Evolutionary conservation across 768 basidiomycete species (phyloP), one percentile per base, ranked within the genome.

Genomic region (Symmetrospora coprosmae): DNA sequence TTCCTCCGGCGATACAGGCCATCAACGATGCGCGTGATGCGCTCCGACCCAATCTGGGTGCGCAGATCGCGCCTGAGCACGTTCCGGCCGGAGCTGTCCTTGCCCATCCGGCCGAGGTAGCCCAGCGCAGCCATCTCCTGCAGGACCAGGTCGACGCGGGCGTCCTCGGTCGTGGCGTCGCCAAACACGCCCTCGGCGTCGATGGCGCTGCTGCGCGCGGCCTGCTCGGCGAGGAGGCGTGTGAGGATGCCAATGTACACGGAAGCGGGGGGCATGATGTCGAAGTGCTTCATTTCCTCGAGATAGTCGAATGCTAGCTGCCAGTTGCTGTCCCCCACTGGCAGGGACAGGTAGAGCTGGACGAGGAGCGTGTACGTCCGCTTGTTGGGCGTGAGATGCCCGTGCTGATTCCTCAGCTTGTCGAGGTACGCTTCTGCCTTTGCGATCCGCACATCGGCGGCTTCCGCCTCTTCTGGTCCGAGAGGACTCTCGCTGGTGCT

Each of bases 221-320:
- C 43, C 16, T 23, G 43, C 25, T 46, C 30, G 3, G 6, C 25
- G 4, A 58, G 23, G 11, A 58, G 27, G 27, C 55, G 3, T 21
- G 28, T 31, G 4, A 58, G 55, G 33, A 58, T 7, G 31, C 39
- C 41, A 4, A 41, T 30, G 30, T 58, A 58, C 27, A 58, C 31
- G n/a, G 31, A 43, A 16, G 55, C 13, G 14, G 55, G 46, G 5
- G 55, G 55, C 17, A 58, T 13, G 28, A 27, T 25, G 23, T 58
- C 46, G 31, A 34, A 58, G 21, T 58, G 55, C 41, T 58, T 58
- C 55, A 58, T 58, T 33, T 58, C 55, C 25, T 58, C 55, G 2
- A 58, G 41, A 58, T 58, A 58, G 25, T 58, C 55, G 33, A 58
- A 58, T 25, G 55, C 55, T n/a, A 31, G 40, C 19, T 45, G 25